phyloP scores from a whole-genome alignment of 1,284 basidiomycete species.

The Puccinia hordei region DNA sequence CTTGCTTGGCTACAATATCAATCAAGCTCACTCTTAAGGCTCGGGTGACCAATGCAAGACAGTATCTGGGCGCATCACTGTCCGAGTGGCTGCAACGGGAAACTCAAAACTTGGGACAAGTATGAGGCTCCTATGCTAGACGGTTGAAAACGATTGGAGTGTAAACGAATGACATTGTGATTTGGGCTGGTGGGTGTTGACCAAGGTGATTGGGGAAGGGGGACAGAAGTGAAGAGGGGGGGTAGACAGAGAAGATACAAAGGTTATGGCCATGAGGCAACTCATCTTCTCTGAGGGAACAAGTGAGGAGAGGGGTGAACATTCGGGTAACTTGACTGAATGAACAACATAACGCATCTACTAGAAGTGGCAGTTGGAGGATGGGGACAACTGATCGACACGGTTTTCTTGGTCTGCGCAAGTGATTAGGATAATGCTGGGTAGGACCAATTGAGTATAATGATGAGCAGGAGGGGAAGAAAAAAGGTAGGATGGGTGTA shows the following conservation, averaged over 20 bases:
- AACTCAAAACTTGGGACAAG: too few relatives aligned
- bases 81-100: too few relatives aligned
- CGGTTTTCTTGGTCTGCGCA: conserved; percentile 1
- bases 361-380: conserved; percentile 7
- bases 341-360: not conserved
- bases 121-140: too few relatives aligned
- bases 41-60: too few relatives aligned
- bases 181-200: conserved; percentile 6
- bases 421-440: not conserved
- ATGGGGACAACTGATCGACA: not conserved
- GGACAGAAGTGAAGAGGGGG: not conserved
- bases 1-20: too few relatives aligned
- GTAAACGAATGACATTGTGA: conserved; percentile 29
- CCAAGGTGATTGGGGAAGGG: too few relatives aligned
- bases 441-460: not conserved
- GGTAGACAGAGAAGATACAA: conserved; percentile 19
- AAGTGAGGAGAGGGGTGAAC: not conserved
- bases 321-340: not conserved
- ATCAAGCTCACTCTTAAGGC: too few relatives aligned
- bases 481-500: not conserved
- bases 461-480: not conserved
- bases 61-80: too few relatives aligned
- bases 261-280: not conserved
- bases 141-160: too few relatives aligned
- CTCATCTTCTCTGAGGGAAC: not conserved